Base-by-base conservation (phyloP, 495 filamentous ascomycete genomes). In the Hyaloscypha variabilis region DNA sequence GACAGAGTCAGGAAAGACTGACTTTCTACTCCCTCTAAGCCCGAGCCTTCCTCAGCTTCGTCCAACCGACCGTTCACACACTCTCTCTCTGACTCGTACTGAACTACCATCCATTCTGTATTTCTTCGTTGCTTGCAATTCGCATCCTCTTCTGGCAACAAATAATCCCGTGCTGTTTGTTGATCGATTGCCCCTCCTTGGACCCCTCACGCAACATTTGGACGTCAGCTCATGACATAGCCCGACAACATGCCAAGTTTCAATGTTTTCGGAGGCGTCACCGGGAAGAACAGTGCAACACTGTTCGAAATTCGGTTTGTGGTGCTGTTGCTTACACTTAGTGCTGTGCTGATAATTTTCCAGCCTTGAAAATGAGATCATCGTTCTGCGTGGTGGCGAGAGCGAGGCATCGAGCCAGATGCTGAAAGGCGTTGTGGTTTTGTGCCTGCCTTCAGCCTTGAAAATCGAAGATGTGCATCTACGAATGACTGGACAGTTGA, bases 311-410 rank as follows among this genome's bases (percentile, higher is more conserved):
- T 86, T 61, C 80, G 83, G 83, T 86, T 73, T 69, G 81, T 65
- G 14, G 14, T 29, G 10, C 23, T 10, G 26, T 24, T 67, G n/a
- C 11, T 5, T 26, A 34, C 42, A 24, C 11, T 39, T 11, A 6
- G 34, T 42, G 14, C 14, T 21, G 10, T 51, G 28, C 60, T 66
- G 52, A 69, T 25, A 10, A 51, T 25, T 50, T 29, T 17, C 1
- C 69, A 96, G 92, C 24, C 84, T 93, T 62, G 90, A 94, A 24
- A 86, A 91, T 65, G 88, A 91, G 65, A 88, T 93, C 49, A 83
- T 94, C 60, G 85, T 95, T 14, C 87, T 96, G 49, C 89, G 91
- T 24, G 92, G 92, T 50, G 81, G 75, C 65, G 87, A 90, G 58
- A 80, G 89, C 66, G 92, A 96, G 72, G 88, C 92, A 34, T 83